These are phyloP conservation scores for Sordariomycetes sp. DNA, from an alignment of 2,329 filamentous ascomycete genomes.

Conservation along the genomic window DNA sequence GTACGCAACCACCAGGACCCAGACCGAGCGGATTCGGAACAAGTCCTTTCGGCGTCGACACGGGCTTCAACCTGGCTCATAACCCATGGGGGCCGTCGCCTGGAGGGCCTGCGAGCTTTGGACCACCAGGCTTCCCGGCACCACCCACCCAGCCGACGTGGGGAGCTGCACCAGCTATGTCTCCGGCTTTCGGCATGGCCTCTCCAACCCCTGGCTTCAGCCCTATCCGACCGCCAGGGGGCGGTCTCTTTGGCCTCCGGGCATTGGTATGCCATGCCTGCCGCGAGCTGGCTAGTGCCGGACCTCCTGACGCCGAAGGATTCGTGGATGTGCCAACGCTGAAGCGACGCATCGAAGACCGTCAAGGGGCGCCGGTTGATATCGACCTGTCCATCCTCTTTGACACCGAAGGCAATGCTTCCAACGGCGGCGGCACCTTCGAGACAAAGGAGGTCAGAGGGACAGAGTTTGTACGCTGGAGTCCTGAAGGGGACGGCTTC, in stretches of 20 bases:
- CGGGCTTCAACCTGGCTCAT: constrained; percentile 25
- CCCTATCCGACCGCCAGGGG: constrained; percentile 13
- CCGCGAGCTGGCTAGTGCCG: constrained; percentile 42
- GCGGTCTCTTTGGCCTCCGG: constrained; percentile 48
- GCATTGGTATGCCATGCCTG: constrained; percentile 71
- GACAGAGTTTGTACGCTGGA: constrained; percentile 41
- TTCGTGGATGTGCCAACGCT: constrained; percentile 63
- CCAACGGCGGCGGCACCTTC: constrained; percentile 88
- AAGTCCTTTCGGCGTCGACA: constrained; percentile 32
- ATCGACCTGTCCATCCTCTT: constrained; percentile 73
- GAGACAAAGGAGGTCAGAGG: constrained; percentile 49
- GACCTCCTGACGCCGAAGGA: constrained; percentile 39
- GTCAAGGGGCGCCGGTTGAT: constrained; percentile 29
- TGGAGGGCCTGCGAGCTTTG: constrained; percentile 18
- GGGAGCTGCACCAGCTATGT: constrained; percentile 20
- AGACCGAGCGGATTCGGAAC: constrained; percentile 28
- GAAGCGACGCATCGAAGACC: constrained; percentile 55
- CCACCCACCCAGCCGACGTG: constrained; percentile 25
- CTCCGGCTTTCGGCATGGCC: constrained; percentile 22
- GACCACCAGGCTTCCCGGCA: constrained; percentile 34
- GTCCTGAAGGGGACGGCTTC: constrained; percentile 39
- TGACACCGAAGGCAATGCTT: constrained; percentile 78
- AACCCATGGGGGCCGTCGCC: constrained; percentile 31
- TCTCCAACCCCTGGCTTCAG: constrained; percentile 19
- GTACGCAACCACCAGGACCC: constrained; percentile 43